These are phyloP conservation scores for Moricandia arvensis DNA, from an alignment of 345 rosid species.

Conservation along the genomic window DNA sequence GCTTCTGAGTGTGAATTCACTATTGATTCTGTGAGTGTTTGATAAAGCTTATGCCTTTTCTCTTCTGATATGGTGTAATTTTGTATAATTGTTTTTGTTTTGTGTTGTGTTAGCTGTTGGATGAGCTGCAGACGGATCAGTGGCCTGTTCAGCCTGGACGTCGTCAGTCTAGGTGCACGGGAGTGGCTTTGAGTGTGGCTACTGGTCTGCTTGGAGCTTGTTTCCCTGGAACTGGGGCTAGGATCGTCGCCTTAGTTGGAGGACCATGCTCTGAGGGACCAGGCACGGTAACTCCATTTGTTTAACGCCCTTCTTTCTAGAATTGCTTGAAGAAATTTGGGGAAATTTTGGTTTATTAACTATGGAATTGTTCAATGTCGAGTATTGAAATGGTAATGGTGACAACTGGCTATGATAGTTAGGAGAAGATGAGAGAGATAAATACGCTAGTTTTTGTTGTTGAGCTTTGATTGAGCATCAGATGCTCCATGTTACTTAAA, in stretches of 20 bases:
- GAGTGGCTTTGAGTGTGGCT: slow-evolving; percentile 95
- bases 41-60: not conserved
- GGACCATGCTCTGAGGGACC: slow-evolving; percentile 66
- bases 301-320: slow-evolving; percentile 24
- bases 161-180: slow-evolving; percentile 79
- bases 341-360: not conserved
- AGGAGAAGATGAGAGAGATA: not conserved
- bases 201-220: slow-evolving; percentile 93
- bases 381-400: slow-evolving; percentile 7
- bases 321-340: not conserved
- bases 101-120: slow-evolving; percentile 64
- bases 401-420: slow-evolving; percentile 15
- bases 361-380: not conserved
- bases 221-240: slow-evolving; percentile 92
- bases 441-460: not conserved
- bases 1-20: slow-evolving; percentile 95
- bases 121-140: slow-evolving; percentile 93
- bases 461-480: not conserved
- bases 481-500: slow-evolving; percentile 16
- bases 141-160: slow-evolving; percentile 74
- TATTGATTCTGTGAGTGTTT: slow-evolving; percentile 64
- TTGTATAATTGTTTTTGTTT: not conserved
- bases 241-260: slow-evolving; percentile 91
- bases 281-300: slow-evolving; percentile 72
- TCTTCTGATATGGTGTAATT: not conserved